A percentile compares a stretch with the other conserved stretches of the same genome.
Conservation (phyloP, 2,329 filamentous ascomycete genomes). For the Colletotrichum kahawae region DNA sequence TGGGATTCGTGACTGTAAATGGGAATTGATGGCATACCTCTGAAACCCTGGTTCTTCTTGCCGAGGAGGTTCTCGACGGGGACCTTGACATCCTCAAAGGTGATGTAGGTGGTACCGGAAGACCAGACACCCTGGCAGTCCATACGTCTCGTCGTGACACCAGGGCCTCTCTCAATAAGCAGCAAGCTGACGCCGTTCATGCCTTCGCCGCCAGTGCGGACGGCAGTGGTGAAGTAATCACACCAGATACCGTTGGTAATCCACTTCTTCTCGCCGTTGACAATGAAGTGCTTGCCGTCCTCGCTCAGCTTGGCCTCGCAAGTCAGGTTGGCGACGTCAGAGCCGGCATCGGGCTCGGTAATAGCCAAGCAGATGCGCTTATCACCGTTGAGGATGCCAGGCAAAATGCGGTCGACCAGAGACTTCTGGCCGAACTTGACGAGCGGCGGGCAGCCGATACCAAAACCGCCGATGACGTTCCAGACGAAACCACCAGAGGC, state of each 20-base stretch:
- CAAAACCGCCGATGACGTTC: conserved; percentile 96
- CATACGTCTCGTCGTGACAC: conserved; percentile 93
- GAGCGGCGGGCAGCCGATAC: conserved; percentile 90
- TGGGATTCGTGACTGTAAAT: neutral
- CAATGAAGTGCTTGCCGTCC: conserved; percentile 98
- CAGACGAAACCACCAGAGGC: conserved; percentile 94
- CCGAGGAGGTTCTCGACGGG: conserved; percentile 98
- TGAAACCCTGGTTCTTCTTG: conserved; percentile 98
- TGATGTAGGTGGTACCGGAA: conserved; percentile 94
- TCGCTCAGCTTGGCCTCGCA: conserved; percentile 95
- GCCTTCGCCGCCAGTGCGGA: conserved; percentile 84
- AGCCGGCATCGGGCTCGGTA: conserved; percentile 94
- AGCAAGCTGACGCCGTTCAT: conserved; percentile 96
- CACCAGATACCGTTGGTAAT: conserved; percentile 98
- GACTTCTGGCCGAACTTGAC: conserved; percentile 90
- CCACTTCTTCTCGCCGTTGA: conserved; percentile 99
- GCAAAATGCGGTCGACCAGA: conserved; percentile 85
- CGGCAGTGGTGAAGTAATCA: conserved; percentile 97
- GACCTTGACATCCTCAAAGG: conserved; percentile 98
- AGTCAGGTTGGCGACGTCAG: conserved; percentile 91
- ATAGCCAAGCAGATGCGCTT: conserved; percentile 98
- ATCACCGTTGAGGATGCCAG: conserved; percentile 86
- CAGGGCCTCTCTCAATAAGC: conserved; percentile 88
- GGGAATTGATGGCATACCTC: conserved; percentile 52
- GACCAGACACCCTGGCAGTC: conserved; percentile 98